Base-by-base conservation (phyloP, 164 flowering plant genomes). In the Chimonanthus praecox region DNA sequence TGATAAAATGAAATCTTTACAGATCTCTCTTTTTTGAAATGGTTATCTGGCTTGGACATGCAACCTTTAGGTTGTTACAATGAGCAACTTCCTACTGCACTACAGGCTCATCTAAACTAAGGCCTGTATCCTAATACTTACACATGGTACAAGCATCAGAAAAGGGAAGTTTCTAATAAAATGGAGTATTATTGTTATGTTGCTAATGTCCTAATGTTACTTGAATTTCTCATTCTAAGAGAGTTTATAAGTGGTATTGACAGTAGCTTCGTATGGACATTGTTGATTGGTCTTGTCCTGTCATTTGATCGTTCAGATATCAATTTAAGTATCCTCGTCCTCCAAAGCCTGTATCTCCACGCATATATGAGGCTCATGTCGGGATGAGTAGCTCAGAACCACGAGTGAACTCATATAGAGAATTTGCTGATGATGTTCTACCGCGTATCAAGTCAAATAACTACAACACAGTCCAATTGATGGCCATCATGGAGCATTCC, bases 401-500 rank as follows among this genome's bases (percentile, higher is more conserved):
- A 5, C 81, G 88, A 6, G 70, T 95, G 62, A 90, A 84, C 80
- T 88, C 99, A 73, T 95, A 95, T 70, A 84, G 94, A 77, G 94
- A 91, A 75, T 95, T 95, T 79, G 98, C 98, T 67, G 99, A 95
- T 79, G 78, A 85, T 61, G 85, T 92, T 74, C 81, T 95, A 80
- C 99, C 99, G 69, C 98, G 94, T 69, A 88, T 95, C 79, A 71
- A 58, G 70, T 88, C 82, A 75, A 92, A 91, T 78, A 88, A 91
- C 82, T 95, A 95, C 61, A 95, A 95, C 75, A 89, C 96, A 21
- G 88, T 95, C 78, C 99, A 92, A 76, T 78, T 95, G 83, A 95
- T 95, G 99, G 99, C 98, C 63, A 83, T 95, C 50, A 91, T 92
- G 98, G 99, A 95, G 79, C 99, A 95, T 83, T 95, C 99, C 21